Percentiles rank a stretch among this genome's conserved stretches.
These are phyloP conservation scores for Blastocystis sp. DNA, from an alignment of 352 stramenopile species.

Conservation along the genomic window DNA sequence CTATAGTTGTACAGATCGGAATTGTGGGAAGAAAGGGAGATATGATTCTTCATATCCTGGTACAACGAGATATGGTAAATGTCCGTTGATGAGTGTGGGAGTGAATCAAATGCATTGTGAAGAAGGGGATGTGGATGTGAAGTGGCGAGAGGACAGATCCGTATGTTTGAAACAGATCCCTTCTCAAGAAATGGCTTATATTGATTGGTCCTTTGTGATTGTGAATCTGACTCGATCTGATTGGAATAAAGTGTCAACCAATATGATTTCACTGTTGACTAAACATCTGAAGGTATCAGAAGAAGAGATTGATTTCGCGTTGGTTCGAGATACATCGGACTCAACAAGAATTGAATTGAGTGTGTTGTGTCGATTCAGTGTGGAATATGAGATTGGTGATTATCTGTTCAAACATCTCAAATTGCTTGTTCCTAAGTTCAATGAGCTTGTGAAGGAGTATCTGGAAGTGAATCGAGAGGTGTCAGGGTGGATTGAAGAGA, in stretches of 20 bases:
- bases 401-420: neutral
- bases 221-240: neutral
- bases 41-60: neutral
- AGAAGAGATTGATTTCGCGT: neutral
- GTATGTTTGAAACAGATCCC: neutral
- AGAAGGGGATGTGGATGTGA: neutral
- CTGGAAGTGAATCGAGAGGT: neutral
- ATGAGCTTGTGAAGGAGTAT: neutral
- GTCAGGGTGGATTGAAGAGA: neutral
- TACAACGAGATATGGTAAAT: neutral
- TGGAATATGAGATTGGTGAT: neutral
- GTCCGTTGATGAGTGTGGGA: neutral
- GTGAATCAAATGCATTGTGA: neutral
- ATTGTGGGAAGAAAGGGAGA: neutral
- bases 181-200: neutral
- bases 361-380: neutral
- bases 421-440: neutral
- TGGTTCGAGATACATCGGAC: neutral
- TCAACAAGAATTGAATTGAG: neutral
- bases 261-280: neutral
- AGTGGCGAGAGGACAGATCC: neutral
- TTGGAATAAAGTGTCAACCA: neutral
- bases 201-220: constrained; percentile 4
- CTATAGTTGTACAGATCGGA: neutral
- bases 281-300: neutral